Evolutionary conservation across 2,329 filamentous ascomycete genomes (phyloP).

Genomic region (Arthrobotrys sinensis): DNA sequence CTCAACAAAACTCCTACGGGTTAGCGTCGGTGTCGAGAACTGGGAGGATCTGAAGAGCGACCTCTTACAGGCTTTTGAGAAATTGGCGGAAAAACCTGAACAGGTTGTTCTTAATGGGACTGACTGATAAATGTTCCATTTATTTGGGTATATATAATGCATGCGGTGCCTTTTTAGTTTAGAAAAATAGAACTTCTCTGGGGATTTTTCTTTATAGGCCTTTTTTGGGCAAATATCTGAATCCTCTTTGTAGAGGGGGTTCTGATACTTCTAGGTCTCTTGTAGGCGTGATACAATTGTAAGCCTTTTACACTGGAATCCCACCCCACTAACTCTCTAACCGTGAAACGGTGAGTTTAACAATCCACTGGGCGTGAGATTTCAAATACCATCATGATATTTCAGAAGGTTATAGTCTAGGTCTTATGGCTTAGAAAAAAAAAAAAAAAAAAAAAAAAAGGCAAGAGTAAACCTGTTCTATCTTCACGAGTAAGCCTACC

Average conservation of each 20-base stretch:
- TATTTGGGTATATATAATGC: no score
- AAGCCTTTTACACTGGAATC: constrained; percentile 2
- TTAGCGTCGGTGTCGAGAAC: constrained; percentile 89
- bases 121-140: neutral
- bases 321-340: constrained; percentile 26
- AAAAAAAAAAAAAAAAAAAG: constrained; percentile 6
- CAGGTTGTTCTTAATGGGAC: constrained; percentile 39
- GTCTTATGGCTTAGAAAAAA: neutral
- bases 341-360: constrained; percentile 20
- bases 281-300: neutral
- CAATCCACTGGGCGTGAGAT: constrained; percentile 31
- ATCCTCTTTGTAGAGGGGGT: neutral
- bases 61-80: constrained; percentile 77
- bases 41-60: constrained; percentile 88
- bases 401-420: neutral
- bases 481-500: neutral
- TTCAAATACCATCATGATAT: constrained; percentile 8
- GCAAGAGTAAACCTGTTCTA: constrained; percentile 15
- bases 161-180: neutral
- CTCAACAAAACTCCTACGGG: constrained; percentile 79
- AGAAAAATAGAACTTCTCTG: neutral
- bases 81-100: constrained; percentile 69
- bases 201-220: neutral
- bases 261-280: neutral
- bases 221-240: neutral